Evolutionary conservation across 2,329 filamentous ascomycete species (phyloP).

Genomic region (Calonectria pseudoturangicola): DNA sequence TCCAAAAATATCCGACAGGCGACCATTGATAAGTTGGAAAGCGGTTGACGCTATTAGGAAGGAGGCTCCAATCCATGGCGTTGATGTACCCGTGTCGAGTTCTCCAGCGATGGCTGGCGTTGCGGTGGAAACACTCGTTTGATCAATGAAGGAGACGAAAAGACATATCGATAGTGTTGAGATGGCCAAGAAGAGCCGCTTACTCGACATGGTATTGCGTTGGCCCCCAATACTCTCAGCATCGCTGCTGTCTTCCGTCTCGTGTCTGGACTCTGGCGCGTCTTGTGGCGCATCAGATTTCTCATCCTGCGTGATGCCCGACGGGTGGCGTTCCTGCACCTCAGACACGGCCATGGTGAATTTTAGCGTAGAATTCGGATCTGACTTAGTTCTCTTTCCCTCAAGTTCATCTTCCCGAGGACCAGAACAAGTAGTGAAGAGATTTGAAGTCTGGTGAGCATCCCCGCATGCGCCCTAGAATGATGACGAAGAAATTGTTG

Average conservation of each 20-base stretch:
- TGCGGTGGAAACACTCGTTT: constrained; percentile 13
- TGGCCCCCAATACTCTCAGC: constrained; percentile 54
- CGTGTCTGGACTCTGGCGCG: neutral
- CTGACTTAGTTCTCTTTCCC: neutral
- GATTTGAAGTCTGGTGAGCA: neutral
- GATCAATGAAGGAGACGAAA: constrained; percentile 55
- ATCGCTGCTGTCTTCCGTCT: constrained; percentile 46
- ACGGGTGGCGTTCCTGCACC: neutral
- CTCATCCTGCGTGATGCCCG: neutral
- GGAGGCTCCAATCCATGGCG: constrained; percentile 10
- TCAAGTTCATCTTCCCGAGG: neutral
- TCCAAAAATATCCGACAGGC: constrained; percentile 12
- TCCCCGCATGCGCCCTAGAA: neutral
- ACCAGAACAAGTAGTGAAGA: no score
- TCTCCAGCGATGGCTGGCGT: constrained; percentile 6
- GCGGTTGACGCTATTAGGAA: constrained; percentile 1
- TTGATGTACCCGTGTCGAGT: constrained; percentile 2
- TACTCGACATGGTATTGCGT: constrained; percentile 59
- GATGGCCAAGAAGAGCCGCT: constrained; percentile 57
- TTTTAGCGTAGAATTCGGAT: neutral
- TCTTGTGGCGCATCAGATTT: neutral
- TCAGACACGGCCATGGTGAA: neutral
- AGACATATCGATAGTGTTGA: constrained; percentile 55
- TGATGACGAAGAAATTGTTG: neutral
- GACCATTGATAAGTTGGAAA: constrained; percentile 14